Conservation (phyloP, 805 yeast species). For the Candida cerambycidarum region DNA sequence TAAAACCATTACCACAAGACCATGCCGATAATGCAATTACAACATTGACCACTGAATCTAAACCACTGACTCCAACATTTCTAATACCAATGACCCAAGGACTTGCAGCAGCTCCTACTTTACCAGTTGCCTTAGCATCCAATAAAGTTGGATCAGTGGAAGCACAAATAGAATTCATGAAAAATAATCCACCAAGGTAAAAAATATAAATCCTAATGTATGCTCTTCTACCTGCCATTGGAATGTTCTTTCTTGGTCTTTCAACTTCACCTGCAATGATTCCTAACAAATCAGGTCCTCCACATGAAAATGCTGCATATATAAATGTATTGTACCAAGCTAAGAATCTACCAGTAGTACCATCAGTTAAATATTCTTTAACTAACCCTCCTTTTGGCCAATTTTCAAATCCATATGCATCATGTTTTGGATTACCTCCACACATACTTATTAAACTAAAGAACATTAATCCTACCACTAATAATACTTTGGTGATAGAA, state of each 20-base stretch:
- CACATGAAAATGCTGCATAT: constrained; percentile 36
- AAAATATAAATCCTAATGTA: constrained; percentile 35
- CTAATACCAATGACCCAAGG: constrained; percentile 41
- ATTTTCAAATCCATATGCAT: constrained; percentile 35
- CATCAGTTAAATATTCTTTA: constrained; percentile 25
- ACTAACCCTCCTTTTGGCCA: constrained; percentile 36
- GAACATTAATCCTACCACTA: constrained; percentile 33
- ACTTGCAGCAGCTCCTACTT: constrained; percentile 40
- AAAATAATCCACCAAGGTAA: constrained; percentile 39
- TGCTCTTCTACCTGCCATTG: constrained; percentile 34
- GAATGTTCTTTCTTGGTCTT: constrained; percentile 39
- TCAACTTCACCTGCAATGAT: constrained; percentile 41
- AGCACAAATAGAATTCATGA: constrained; percentile 35
- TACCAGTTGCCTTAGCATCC: constrained; percentile 21
- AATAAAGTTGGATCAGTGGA: constrained; percentile 32
- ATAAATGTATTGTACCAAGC: constrained; percentile 34
- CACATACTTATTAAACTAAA: constrained; percentile 36
- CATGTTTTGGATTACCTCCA: constrained; percentile 36
- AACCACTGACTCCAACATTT: constrained; percentile 33
- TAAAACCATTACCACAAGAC: constrained; percentile 38
- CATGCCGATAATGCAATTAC: constrained; percentile 34
- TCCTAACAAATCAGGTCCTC: constrained; percentile 37
- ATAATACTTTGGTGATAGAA: constrained; percentile 33
- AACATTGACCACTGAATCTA: constrained; percentile 35
- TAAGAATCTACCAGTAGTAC: constrained; percentile 33